Evolutionary conservation across 1,284 basidiomycete genomes (phyloP), one percentile per base, ranked within the genome.

Genomic region (Malassezia vespertilionis): DNA sequence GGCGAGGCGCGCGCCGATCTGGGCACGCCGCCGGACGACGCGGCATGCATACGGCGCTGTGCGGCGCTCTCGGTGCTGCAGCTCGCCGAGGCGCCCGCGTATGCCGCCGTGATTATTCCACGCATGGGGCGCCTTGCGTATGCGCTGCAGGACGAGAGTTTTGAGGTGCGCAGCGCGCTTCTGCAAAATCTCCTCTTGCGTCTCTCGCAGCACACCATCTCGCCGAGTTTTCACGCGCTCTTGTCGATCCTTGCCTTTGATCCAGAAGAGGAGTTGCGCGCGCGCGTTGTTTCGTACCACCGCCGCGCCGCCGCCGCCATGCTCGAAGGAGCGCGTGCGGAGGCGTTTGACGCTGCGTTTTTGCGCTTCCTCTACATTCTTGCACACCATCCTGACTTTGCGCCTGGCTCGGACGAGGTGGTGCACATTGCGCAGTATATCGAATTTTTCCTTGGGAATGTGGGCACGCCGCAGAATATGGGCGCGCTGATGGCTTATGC

Each of bases 321-420:
- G 6, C 56, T 51, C 3, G 33, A 34, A 0, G 56, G 54, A 8
- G 33, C 47, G 22, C 28, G 60, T 18, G 34, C 60, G n/a, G 52
- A 57, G 48, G 26, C 43, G 4, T 40, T 91, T 46, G 91, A 96
- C 65, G 74, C 82, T 48, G 79, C 83, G 1, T 84, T 96, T 59
- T 80, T 89, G 24, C 81, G 89, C 4, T 73, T 96, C 12, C 75
- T 97, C 5, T 84, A 90, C 63, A 71, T 91, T 0, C 75, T 97
- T 2, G 84, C 89, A 0, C 88, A 93, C 66, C 91, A 97, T 72
- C 90, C 91, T 2, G 91, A 97, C 71, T 88, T 89, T 62, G 44
- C 79, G 24, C 69, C 87, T 22, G 75, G 80, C 34, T 82, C 83
- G 53, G 80, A 83, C 56, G 79, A 82, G 4, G 83, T 81, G 82